Evolutionary conservation across 2,329 filamentous ascomycete genomes (phyloP).

Genomic region (Clarireedia sp.): DNA sequence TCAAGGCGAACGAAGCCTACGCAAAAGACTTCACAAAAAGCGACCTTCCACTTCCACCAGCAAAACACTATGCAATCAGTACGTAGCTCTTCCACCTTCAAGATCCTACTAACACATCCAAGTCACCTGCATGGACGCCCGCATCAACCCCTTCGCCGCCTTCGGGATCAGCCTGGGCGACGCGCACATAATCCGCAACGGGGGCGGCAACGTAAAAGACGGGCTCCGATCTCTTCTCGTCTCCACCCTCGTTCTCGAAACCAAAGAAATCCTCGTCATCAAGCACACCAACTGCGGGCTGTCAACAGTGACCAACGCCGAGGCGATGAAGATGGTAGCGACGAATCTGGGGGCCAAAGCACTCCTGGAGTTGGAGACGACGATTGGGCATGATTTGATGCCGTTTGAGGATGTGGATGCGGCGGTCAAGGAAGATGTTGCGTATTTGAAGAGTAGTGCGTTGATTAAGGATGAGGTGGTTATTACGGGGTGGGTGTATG

Average conservation of each 20-base stretch:
- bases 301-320: slow-evolving; percentile 57
- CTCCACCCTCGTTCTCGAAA: slow-evolving; percentile 71
- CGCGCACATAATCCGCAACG: slow-evolving; percentile 72
- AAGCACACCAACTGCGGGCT: slow-evolving; percentile 59
- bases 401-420: slow-evolving; percentile 53
- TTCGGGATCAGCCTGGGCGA: slow-evolving; percentile 67
- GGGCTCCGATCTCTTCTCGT: slow-evolving; percentile 69
- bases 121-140: slow-evolving; percentile 79
- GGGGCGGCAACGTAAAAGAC: slow-evolving; percentile 58
- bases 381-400: slow-evolving; percentile 20
- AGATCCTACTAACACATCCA: slow-evolving; percentile 14
- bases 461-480: slow-evolving; percentile 51
- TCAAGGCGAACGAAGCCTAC: slow-evolving; percentile 50
- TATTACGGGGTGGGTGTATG: slow-evolving; percentile 69
- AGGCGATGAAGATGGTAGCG: slow-evolving; percentile 46
- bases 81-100: slow-evolving; percentile 23
- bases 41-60: slow-evolving; percentile 58
- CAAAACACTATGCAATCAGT: slow-evolving; percentile 60
- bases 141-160: slow-evolving; percentile 58
- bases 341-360: slow-evolving; percentile 45
- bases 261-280: slow-evolving; percentile 55
- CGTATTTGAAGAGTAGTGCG: slow-evolving; percentile 49
- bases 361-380: slow-evolving; percentile 30
- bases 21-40: slow-evolving; percentile 56
- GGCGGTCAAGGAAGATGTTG: slow-evolving; percentile 59